These are phyloP conservation scores for Whalleya microplaca DNA, from an alignment of 2,329 filamentous ascomycete genomes.

Conservation along the genomic window DNA sequence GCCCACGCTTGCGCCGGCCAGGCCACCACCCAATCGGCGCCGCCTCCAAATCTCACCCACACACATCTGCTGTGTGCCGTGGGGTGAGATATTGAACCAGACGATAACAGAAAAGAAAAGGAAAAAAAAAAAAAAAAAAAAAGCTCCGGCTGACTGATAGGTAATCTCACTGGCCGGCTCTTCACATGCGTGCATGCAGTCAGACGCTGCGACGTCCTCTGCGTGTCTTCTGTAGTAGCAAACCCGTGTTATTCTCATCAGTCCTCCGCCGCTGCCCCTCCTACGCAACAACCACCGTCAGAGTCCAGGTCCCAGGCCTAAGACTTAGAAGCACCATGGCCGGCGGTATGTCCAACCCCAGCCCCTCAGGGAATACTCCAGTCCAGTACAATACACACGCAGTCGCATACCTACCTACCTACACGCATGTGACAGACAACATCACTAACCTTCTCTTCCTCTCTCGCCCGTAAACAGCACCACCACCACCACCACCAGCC, in stretches of 20 bases:
- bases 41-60: background rate
- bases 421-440: background rate
- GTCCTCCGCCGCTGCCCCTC: slow-evolving; percentile 5
- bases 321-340: slow-evolving; percentile 40
- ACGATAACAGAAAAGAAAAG: background rate
- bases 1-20: background rate
- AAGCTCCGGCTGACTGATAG: slow-evolving; percentile 5
- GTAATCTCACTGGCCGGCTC: background rate
- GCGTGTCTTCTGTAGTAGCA: slow-evolving; percentile 13
- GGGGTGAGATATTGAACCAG: background rate
- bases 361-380: no score
- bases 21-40: background rate
- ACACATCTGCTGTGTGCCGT: background rate
- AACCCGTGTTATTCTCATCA: slow-evolving; percentile 9
- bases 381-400: no score
- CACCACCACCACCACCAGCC: background rate
- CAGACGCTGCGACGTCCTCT: slow-evolving; percentile 11
- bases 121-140: slow-evolving; percentile 14
- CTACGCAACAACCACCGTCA: slow-evolving; percentile 13
- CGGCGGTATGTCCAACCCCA: slow-evolving; percentile 32
- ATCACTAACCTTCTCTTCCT: slow-evolving; percentile 1
- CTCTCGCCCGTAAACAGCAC: background rate
- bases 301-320: slow-evolving; percentile 15
- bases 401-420: no score
- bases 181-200: slow-evolving; percentile 16